A percentile compares a stretch with the other conserved stretches of the same genome.
phyloP scores from a whole-genome alignment of 352 stramenopile genomes.

The Pythium monospermum region DNA sequence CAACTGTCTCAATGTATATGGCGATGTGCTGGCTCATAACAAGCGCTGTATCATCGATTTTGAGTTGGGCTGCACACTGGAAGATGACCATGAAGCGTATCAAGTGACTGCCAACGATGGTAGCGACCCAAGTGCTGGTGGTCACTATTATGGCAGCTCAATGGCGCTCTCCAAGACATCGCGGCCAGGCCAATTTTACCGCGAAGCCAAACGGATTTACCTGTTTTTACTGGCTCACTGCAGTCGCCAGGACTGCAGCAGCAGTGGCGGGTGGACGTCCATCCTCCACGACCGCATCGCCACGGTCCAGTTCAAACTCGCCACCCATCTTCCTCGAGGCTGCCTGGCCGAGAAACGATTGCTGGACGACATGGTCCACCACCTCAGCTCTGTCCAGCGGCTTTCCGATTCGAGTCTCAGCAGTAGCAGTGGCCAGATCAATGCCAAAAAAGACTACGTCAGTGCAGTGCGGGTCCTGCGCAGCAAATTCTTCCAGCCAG shows the following conservation, averaged over 20 bases:
- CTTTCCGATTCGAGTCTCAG: background rate
- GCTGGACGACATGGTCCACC: conserved; percentile 35
- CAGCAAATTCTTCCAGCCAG: conserved; percentile 54
- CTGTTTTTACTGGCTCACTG: conserved; percentile 26
- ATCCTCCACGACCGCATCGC: conserved; percentile 31
- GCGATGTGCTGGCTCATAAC: conserved; percentile 45
- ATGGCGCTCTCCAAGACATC: conserved; percentile 37
- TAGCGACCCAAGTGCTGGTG: no score
- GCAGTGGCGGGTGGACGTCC: background rate
- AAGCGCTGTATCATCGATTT: conserved; percentile 35
- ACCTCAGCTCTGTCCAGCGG: conserved; percentile 23
- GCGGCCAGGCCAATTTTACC: conserved; percentile 42
- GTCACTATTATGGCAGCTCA: conserved; percentile 4
- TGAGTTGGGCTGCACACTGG: conserved; percentile 40
- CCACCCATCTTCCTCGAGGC: conserved; percentile 43
- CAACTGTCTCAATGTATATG: conserved; percentile 46
- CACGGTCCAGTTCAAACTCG: conserved; percentile 50
- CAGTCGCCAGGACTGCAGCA: conserved; percentile 5
- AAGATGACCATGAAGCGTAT: conserved; percentile 31
- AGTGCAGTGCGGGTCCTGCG: conserved; percentile 33
- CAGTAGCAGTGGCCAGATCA: background rate
- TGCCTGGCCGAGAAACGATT: conserved; percentile 47
- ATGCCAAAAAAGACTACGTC: conserved; percentile 35
- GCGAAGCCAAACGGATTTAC: conserved; percentile 50
- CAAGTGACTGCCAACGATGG: conserved; percentile 18